Base-by-base conservation (phyloP, 1,284 basidiomycete genomes). In the Wallemia hederae region DNA sequence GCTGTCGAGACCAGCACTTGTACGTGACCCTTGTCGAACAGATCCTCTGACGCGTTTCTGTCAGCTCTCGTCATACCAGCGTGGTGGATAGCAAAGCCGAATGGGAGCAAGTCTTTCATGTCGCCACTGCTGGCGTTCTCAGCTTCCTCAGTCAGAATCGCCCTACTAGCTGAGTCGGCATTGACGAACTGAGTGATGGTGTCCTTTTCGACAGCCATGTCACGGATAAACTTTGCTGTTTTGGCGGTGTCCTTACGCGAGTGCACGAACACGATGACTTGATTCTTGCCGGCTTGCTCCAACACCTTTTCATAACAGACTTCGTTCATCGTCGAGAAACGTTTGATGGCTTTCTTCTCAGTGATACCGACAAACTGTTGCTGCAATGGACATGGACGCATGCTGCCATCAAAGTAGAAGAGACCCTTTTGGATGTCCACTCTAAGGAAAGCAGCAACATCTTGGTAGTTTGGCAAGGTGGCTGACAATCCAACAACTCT, bases 311-410 rank as follows among this genome's bases (percentile, higher is more conserved):
- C 92, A 74, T 98, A 98, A 70, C 91, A 94, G 49, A 98, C 91
- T 70, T 98, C 91, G 73, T 99, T 99, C 79, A 90, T 92, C 63
- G 97, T 82, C 69, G 97, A 90, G 69, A 92, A 85, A 2, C 94
- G 81, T 72, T 94, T 97, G 77, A 98, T 97, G 0, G 94, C 94
- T 73, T 97, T 98, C 77, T 96, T 97, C 75, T 98, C 94, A 0
- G 92, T 97, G 64, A 99, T 82, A 63, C 94, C 94, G 64, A 98
- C 82, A 71, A 96, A 97, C 68, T 96, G 89, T 66, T 97, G 91
- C 69, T 92, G 89, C 33, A 98, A 80, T 1, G 83, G 86, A 68
- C 92, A 96, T 11, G 94, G 94, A 58, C 94, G 80, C 69, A 86
- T 89, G 0, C 88, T 80, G 0, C 88, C 81, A 67, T 98, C 92